Evolutionary conservation across 805 yeast species (phyloP), one percentile per base, ranked within the genome.

Genomic region (Cyberlindnera samutprakarnensis): DNA sequence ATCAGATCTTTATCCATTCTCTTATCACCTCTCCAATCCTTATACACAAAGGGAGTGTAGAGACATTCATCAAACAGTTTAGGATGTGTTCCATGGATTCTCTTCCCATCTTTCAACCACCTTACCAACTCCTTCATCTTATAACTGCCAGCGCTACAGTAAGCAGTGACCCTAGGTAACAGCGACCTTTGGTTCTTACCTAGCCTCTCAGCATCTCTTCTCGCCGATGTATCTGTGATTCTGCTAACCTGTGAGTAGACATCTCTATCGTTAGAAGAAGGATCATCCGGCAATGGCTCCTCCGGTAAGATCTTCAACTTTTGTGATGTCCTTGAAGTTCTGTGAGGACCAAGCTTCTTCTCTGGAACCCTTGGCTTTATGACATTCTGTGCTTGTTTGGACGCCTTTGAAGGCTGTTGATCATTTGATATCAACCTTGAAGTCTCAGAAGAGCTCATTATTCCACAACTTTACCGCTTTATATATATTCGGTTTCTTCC

Each of bases 121-220:
- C 90, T 65, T 29, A 81, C 66, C 25, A 92, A 62, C 30, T 87
- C 96, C 45, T 81, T 74, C 94, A 92, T 84, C 43, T 75, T 75
- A 51, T 88, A 92, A 16, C 92, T 76, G 19, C 96, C 88, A 18
- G 96, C 87, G 0, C 97, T 90, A 59, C 97, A 90, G 53, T 87
- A 92, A 3, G 96, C 95, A 0, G 97, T 90, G 2, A 88, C 96
- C 39, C 98, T 65, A 4, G 98, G 97, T 35, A 92, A 66, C 39
- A 86, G 60, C 21, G 81, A 81, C 39, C 97, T 63, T 41, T 66
- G 66, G 22, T 60, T 57, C 54, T 88, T 92, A 4, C 96, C 95
- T 36, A 92, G 63, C 31, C 88, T 74, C 53, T 88, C 96, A 0
- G 98, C 97, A 62, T 90, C 97, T 42, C 77, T 79, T 44, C 96